Percentiles rank a stretch among this genome's conserved stretches.
Evolutionary conservation across 495 filamentous ascomycete genomes (phyloP).

Genomic region (Acidomyces sp.): DNA sequence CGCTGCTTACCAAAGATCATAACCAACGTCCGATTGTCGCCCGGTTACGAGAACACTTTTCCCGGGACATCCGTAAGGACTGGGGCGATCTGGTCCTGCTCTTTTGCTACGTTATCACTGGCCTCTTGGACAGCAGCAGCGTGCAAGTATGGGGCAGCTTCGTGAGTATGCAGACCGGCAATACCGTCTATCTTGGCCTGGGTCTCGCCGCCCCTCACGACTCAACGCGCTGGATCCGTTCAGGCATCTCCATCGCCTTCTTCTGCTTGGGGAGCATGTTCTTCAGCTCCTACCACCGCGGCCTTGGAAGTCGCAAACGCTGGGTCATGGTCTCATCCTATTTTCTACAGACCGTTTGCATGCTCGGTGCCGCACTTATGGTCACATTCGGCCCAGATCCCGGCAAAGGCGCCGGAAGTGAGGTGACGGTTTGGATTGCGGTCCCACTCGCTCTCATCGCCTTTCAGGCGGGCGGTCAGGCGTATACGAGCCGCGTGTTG

Average conservation of each 20-base stretch:
- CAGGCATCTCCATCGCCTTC: constrained; percentile 45
- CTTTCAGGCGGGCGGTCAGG: constrained; percentile 59
- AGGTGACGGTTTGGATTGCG: constrained; percentile 39
- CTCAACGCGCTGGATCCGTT: constrained; percentile 51
- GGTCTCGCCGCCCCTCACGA: constrained; percentile 43
- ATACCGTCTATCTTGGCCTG: constrained; percentile 62
- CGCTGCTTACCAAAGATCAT: constrained; percentile 17
- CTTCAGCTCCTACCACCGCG: constrained; percentile 50
- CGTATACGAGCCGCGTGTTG: constrained; percentile 52
- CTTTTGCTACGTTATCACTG: constrained; percentile 58
- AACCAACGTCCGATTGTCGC: neutral
- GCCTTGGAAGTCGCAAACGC: constrained; percentile 38
- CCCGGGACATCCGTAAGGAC: constrained; percentile 30
- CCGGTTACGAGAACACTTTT: constrained; percentile 29
- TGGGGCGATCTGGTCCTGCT: constrained; percentile 51
- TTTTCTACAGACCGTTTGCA: constrained; percentile 38
- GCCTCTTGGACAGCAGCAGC: constrained; percentile 57
- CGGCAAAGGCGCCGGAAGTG: constrained; percentile 6
- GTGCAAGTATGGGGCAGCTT: constrained; percentile 65
- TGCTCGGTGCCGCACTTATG: constrained; percentile 44
- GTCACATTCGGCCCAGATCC: constrained; percentile 38
- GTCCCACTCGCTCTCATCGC: constrained; percentile 52
- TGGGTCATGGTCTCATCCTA: constrained; percentile 55
- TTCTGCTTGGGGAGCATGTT: constrained; percentile 56
- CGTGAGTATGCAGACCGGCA: constrained; percentile 64